These are phyloP conservation scores for Citrullus mucosospermus DNA, from an alignment of 306 rosid genomes.

Conservation along the genomic window DNA sequence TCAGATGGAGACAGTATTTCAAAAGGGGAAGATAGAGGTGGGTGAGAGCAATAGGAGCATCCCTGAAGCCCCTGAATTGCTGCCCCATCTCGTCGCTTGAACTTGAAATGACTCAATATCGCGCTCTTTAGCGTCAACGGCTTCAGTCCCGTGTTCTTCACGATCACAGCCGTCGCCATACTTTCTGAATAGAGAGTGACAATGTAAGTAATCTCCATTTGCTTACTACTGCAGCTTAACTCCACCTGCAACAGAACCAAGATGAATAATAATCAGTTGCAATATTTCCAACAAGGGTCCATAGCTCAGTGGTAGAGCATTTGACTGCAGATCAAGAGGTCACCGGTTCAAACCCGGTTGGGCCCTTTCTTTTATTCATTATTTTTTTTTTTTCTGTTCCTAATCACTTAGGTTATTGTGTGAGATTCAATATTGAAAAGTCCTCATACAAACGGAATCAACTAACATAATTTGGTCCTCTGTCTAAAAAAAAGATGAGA, in stretches of 20 bases:
- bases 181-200: slow-evolving; percentile 72
- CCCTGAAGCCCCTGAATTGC: slow-evolving; percentile 68
- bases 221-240: slow-evolving; percentile 28
- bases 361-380: too few species aligned
- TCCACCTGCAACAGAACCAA: slow-evolving; percentile 28
- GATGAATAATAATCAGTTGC: not conserved
- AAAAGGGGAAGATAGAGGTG: slow-evolving; percentile 68
- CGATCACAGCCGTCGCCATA: slow-evolving; percentile 79
- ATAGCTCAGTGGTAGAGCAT: too few species aligned
- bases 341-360: too few species aligned
- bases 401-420: too few species aligned
- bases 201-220: slow-evolving; percentile 55
- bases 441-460: not conserved
- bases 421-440: too few species aligned
- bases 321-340: too few species aligned
- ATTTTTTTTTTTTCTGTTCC: too few species aligned
- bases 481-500: not conserved
- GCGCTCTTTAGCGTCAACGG: slow-evolving; percentile 47
- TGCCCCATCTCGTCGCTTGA: slow-evolving; percentile 54
- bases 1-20: slow-evolving; percentile 59
- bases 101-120: slow-evolving; percentile 66
- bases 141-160: slow-evolving; percentile 53
- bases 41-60: slow-evolving; percentile 52
- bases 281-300: too few species aligned
- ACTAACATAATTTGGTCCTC: not conserved